Percentiles rank a stretch among this genome's conserved stretches.
phyloP scores from a whole-genome alignment of 495 filamentous ascomycete species.

The Trypethelium eluteriae region DNA sequence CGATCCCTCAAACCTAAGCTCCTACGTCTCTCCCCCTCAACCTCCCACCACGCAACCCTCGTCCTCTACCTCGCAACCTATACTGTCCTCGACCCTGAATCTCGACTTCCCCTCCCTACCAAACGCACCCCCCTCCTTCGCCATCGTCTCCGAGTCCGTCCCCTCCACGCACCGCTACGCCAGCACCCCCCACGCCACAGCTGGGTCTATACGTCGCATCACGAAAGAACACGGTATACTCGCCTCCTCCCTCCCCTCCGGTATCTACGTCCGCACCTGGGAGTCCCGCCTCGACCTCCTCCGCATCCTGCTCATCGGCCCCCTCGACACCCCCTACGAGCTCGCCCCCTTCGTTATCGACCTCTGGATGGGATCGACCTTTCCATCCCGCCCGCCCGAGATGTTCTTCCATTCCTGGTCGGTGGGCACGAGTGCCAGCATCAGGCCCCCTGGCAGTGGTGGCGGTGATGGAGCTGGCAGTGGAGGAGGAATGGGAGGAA shows the following conservation, averaged over 20 bases:
- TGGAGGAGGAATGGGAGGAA: too few species aligned
- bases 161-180: slow-evolving; percentile 47
- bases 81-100: background rate
- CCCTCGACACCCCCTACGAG: slow-evolving; percentile 54
- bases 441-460: too few species aligned
- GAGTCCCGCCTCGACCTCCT: slow-evolving; percentile 51
- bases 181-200: slow-evolving; percentile 25
- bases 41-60: background rate
- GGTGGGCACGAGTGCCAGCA: slow-evolving; percentile 17
- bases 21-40: background rate
- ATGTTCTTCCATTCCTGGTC: slow-evolving; percentile 54
- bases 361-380: slow-evolving; percentile 42
- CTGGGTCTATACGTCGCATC: slow-evolving; percentile 36
- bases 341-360: slow-evolving; percentile 55
- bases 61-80: background rate
- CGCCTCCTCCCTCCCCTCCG: slow-evolving; percentile 45
- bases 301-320: slow-evolving; percentile 52
- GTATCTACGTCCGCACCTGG: slow-evolving; percentile 53
- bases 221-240: slow-evolving; percentile 53
- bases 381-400: slow-evolving; percentile 43
- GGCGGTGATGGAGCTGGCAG: too few species aligned
- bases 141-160: slow-evolving; percentile 39
- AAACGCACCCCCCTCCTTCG: slow-evolving; percentile 36
- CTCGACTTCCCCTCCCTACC: slow-evolving; percentile 26
- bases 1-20: background rate